Conservation (phyloP, 2,329 filamentous ascomycete genomes). For the Ampelomyces quisqualis region DNA sequence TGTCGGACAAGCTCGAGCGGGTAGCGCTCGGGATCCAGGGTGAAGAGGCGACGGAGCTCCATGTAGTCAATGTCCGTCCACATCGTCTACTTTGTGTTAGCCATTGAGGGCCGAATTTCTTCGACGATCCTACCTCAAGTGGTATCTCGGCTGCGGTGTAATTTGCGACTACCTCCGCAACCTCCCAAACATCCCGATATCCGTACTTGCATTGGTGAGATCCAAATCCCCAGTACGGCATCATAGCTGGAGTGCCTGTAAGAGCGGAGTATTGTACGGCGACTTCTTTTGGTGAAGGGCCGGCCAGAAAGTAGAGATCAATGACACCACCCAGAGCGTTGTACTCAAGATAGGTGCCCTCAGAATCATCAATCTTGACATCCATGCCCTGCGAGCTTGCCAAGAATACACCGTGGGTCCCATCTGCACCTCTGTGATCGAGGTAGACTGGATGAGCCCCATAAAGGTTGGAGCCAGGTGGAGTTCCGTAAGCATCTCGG, state of each 20-base stretch:
- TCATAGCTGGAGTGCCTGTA: slow-evolving; percentile 50
- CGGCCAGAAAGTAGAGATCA: slow-evolving; percentile 60
- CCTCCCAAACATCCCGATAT: slow-evolving; percentile 59
- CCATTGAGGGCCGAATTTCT: rapidly evolving
- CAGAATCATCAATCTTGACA: slow-evolving; percentile 67
- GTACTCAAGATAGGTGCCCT: slow-evolving; percentile 72
- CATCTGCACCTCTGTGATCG: slow-evolving; percentile 61
- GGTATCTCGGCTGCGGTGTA: slow-evolving; percentile 66
- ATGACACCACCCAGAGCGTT: slow-evolving; percentile 78
- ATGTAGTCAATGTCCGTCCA: slow-evolving; percentile 76
- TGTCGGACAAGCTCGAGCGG: slow-evolving; percentile 62
- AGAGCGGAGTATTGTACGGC: slow-evolving; percentile 52
- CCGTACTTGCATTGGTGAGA: slow-evolving; percentile 55
- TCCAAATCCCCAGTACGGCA: slow-evolving; percentile 56
- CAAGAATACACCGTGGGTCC: slow-evolving; percentile 42
- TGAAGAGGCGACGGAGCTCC: slow-evolving; percentile 61
- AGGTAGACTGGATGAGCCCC: slow-evolving; percentile 75
- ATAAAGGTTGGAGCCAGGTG: slow-evolving; percentile 66
- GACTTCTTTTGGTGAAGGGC: slow-evolving; percentile 50
- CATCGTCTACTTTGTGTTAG: slow-evolving; percentile 60
- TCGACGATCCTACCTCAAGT: slow-evolving; percentile 23
- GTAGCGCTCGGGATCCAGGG: slow-evolving; percentile 64
- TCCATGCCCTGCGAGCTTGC: slow-evolving; percentile 59
- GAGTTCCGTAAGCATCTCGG: slow-evolving; percentile 63
- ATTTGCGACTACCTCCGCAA: slow-evolving; percentile 66